phyloP scores from a whole-genome alignment of 768 basidiomycete species.

The Asterophora lycoperdoides region DNA sequence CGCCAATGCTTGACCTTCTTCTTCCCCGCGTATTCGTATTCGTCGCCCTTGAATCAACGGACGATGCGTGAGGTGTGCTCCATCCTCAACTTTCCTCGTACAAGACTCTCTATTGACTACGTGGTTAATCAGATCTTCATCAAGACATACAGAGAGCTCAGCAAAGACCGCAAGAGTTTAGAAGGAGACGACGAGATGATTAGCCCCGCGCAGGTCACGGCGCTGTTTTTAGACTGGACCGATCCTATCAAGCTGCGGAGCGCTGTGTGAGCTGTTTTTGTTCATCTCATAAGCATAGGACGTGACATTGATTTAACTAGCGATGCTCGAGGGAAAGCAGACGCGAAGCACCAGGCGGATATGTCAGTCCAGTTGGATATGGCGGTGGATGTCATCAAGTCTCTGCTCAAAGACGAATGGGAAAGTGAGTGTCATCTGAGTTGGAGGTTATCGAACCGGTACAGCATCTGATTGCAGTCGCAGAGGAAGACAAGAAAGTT shows the following conservation, averaged over 20 bases:
- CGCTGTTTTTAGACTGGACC: slow-evolving; percentile 73
- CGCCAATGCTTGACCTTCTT: slow-evolving; percentile 86
- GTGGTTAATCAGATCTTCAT: slow-evolving; percentile 45
- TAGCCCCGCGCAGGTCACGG: slow-evolving; percentile 48
- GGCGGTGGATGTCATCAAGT: slow-evolving; percentile 43
- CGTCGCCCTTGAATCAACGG: slow-evolving; percentile 68
- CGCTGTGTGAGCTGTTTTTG: slow-evolving; percentile 20
- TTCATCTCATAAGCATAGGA: background rate
- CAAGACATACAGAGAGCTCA: slow-evolving; percentile 46
- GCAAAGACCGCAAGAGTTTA: slow-evolving; percentile 42
- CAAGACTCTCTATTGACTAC: background rate
- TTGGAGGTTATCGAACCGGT: background rate
- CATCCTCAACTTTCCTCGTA: background rate
- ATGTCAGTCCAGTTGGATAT: slow-evolving; percentile 44
- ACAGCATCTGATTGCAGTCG: slow-evolving; percentile 14
- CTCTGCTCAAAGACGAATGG: slow-evolving; percentile 40
- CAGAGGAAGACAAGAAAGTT: slow-evolving; percentile 66
- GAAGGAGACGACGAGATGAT: slow-evolving; percentile 60
- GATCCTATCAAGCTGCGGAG: slow-evolving; percentile 57
- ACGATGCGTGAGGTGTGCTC: slow-evolving; percentile 58
- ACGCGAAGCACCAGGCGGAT: slow-evolving; percentile 24
- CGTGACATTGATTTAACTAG: slow-evolving; percentile 1
- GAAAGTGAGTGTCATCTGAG: slow-evolving; percentile 52
- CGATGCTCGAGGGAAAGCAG: slow-evolving; percentile 19
- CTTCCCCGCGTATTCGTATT: slow-evolving; percentile 82